Conservation (phyloP, 176 grass and related monocot species). For the Musa beccarii region DNA sequence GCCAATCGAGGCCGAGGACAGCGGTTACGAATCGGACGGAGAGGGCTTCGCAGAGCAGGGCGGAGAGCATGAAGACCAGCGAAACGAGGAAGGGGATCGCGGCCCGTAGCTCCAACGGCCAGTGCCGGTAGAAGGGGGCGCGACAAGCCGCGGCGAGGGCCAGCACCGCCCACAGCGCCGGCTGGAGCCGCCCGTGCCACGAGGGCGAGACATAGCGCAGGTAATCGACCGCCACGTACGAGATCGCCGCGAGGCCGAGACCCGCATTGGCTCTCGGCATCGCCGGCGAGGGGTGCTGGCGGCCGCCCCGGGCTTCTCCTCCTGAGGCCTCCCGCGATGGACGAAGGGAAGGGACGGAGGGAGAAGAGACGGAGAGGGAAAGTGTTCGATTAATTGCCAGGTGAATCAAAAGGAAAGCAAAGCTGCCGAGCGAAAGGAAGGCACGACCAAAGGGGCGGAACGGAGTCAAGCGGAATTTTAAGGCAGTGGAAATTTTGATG, state of each 20-base stretch:
- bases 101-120: conserved; percentile 59
- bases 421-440: too few relatives aligned
- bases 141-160: conserved; percentile 43
- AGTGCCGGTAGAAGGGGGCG: conserved; percentile 65
- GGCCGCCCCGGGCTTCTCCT: too few relatives aligned
- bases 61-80: conserved; percentile 53
- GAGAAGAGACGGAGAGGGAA: too few relatives aligned
- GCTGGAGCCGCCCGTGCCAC: conserved; percentile 64
- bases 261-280: conserved; percentile 8
- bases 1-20: conserved; percentile 78
- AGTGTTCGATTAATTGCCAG: too few relatives aligned
- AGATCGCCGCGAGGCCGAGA: conserved; percentile 45
- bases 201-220: conserved; percentile 56
- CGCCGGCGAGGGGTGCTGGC: neutral
- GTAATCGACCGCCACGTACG: conserved; percentile 77
- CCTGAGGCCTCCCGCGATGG: too few relatives aligned
- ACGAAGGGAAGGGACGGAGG: too few relatives aligned
- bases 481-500: too few relatives aligned
- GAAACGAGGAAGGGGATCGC: conserved; percentile 62
- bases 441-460: too few relatives aligned
- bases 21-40: conserved; percentile 73
- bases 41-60: conserved; percentile 64
- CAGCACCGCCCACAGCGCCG: conserved; percentile 61
- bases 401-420: too few relatives aligned
- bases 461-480: too few relatives aligned